phyloP scores from a whole-genome alignment of 352 stramenopile species.

The Phytophthora fragariae region DNA sequence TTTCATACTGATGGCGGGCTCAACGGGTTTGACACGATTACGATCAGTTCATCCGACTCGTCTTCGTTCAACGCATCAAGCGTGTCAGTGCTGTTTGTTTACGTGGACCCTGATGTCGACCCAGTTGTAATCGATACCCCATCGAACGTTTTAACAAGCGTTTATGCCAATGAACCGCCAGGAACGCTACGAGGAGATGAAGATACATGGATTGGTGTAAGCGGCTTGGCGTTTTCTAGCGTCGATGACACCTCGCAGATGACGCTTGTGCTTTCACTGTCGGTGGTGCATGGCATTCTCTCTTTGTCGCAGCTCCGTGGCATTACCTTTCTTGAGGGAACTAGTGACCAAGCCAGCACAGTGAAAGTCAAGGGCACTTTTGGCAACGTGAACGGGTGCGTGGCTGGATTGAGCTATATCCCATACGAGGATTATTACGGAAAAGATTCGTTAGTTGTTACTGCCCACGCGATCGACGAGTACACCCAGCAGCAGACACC shows the following conservation, averaged over 20 bases:
- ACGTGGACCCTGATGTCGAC: conserved; percentile 43
- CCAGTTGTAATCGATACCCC: conserved; percentile 38
- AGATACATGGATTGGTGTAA: conserved; percentile 44
- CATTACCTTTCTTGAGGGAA: conserved; percentile 37
- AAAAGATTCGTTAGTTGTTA: conserved; percentile 50
- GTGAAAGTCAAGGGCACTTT: conserved; percentile 51
- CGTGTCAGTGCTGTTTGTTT: conserved; percentile 42
- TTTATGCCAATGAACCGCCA: conserved; percentile 28
- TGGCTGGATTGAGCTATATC: conserved; percentile 52
- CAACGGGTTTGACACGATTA: conserved; percentile 61
- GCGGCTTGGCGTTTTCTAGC: conserved; percentile 51
- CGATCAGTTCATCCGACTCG: conserved; percentile 48
- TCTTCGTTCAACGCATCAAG: conserved; percentile 47
- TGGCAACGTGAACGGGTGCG: conserved; percentile 49
- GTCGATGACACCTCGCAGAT: conserved; percentile 51
- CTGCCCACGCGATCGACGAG: conserved; percentile 51
- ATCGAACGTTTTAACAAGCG: conserved; percentile 40
- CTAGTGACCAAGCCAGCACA: conserved; percentile 8
- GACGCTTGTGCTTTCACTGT: conserved; percentile 42
- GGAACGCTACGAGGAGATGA: conserved; percentile 57
- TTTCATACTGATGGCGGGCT: conserved; percentile 27
- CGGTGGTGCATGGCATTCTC: conserved; percentile 37
- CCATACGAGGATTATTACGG: conserved; percentile 54
- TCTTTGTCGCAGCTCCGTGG: conserved; percentile 22
- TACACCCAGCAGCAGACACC: conserved; percentile 50